A percentile compares a stretch with the other conserved stretches of the same genome.
These are phyloP conservation scores for Melaleuca quinquenervia DNA, from an alignment of 345 rosid species.

Conservation along the genomic window DNA sequence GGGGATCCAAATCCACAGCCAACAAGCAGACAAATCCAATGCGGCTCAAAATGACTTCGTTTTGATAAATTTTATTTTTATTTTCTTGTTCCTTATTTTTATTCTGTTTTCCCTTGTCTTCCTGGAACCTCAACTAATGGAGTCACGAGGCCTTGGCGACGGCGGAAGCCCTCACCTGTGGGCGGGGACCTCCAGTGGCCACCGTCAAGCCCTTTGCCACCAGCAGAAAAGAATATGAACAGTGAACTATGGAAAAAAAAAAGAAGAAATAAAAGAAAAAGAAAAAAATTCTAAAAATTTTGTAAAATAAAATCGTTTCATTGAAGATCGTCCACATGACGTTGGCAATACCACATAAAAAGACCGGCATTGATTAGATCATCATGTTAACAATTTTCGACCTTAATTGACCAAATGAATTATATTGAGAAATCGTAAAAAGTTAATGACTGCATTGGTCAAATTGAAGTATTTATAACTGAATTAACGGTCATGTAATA, in stretches of 20 bases:
- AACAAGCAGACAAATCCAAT: not conserved
- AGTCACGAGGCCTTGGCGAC: not conserved
- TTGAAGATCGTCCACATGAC: not conserved
- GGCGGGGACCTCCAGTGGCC: not conserved
- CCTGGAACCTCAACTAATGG: no score
- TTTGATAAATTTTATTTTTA: not conserved
- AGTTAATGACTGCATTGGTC: no score
- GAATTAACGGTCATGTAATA: not conserved
- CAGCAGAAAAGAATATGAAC: not conserved
- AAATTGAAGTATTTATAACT: not conserved
- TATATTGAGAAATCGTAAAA: not conserved
- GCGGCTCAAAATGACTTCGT: not conserved
- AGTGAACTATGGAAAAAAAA: not conserved
- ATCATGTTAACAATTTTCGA: accelerated
- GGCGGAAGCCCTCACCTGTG: no score
- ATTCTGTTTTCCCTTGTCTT: not conserved
- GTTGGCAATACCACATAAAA: not conserved
- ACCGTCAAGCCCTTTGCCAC: not conserved
- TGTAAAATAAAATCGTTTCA: not conserved
- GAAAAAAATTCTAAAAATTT: not conserved
- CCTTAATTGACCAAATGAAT: not conserved
- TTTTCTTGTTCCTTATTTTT: not conserved
- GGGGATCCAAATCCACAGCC: no score
- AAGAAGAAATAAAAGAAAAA: not conserved
- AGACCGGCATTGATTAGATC: accelerated